phyloP scores from a whole-genome alignment of 306 rosid species.

The Cyamopsis tetragonoloba region DNA sequence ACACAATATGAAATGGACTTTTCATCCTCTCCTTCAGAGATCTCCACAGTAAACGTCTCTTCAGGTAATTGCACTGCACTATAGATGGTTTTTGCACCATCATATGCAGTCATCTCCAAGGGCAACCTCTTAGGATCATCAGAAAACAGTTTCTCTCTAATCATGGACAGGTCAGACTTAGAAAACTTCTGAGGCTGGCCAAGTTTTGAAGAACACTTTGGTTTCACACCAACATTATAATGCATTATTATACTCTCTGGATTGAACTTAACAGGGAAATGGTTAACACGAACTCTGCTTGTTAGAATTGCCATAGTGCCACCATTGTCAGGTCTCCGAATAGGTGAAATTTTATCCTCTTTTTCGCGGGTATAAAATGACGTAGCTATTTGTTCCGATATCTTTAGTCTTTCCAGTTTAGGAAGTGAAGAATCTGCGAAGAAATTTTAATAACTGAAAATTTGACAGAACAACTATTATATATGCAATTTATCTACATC shows the following conservation, averaged over 20 bases:
- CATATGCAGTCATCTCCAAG: slow-evolving; percentile 55
- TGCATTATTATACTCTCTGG: slow-evolving; percentile 51
- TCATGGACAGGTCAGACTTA: slow-evolving; percentile 45
- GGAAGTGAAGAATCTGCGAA: slow-evolving; percentile 26
- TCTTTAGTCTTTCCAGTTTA: slow-evolving; percentile 19
- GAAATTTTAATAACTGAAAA: background rate
- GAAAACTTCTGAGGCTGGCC: slow-evolving; percentile 45
- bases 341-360: slow-evolving; percentile 27
- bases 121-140: slow-evolving; percentile 47
- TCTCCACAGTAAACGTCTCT: slow-evolving; percentile 46
- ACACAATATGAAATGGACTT: slow-evolving; percentile 33
- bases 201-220: slow-evolving; percentile 32
- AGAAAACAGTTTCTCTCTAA: slow-evolving; percentile 52
- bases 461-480: background rate
- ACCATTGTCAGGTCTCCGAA: slow-evolving; percentile 62
- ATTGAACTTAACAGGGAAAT: slow-evolving; percentile 42
- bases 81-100: slow-evolving; percentile 64
- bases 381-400: background rate
- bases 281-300: slow-evolving; percentile 44
- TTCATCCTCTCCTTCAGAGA: slow-evolving; percentile 54
- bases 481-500: background rate
- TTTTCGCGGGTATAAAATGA: background rate
- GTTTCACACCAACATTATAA: slow-evolving; percentile 48
- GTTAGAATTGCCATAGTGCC: slow-evolving; percentile 35
- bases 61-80: slow-evolving; percentile 58